Evolutionary conservation across 2,329 filamentous ascomycete genomes (phyloP), one percentile per base, ranked within the genome.

Genomic region (Nemania bipapillata): DNA sequence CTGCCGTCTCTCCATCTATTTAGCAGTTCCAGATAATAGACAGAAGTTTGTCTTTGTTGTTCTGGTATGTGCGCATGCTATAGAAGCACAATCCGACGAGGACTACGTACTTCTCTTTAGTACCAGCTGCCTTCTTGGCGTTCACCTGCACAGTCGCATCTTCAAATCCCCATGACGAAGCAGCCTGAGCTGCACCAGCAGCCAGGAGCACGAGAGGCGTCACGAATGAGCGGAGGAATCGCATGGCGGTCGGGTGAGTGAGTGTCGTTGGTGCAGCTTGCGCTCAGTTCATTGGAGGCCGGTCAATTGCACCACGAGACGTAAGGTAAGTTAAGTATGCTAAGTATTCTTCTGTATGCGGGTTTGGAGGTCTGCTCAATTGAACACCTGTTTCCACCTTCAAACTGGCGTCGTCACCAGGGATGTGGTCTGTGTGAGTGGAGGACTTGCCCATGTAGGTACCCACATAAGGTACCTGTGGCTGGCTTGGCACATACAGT

Each of bases 131-230:
- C 82, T 90, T 90, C 81, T 92, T 94, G 74, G 85, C 82, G 72
- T 84, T 83, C 66, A 94, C 84, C 8, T 88, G 85, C 72, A 94
- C 83, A 69, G 86, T 89, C 72, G 86, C 92, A 81, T 94, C 91
- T 72, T 91, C 86, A 75, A 94, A 94, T 64, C 86, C 85, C 92
- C 92, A 95, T 24, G 87, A 86, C 32, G 86, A 84, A 64, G 85
- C 84, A 37, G 86, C 86, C 72, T 83, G 82, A 62, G 81, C 85
- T 71, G 82, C 83, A 65, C 84, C 83, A 57, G 84, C 83, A 66
- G 86, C 82, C 70, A 85, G 80, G 50, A 88, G 79, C 72, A 84
- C 73, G 17, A 83, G 76, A 47, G 81, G 78, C 22, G 82, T 77
- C n/a, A 79, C 75, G 65, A 83, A 71, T 28, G 80, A 81, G 67